Percentiles rank a stretch among this genome's conserved stretches.
Evolutionary conservation across 2,329 filamentous ascomycete species (phyloP).

Genomic region (Shiraia bambusicola): DNA sequence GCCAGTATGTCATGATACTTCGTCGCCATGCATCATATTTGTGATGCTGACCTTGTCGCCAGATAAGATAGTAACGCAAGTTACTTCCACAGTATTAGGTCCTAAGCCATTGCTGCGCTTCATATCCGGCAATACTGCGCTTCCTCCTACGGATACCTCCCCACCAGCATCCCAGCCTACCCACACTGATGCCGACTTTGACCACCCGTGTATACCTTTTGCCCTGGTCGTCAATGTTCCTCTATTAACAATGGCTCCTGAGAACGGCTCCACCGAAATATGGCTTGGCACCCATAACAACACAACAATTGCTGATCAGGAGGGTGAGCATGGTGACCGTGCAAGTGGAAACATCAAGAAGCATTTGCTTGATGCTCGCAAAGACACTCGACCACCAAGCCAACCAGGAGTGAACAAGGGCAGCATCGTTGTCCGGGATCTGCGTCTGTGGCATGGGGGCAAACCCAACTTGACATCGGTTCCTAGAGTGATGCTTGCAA

Average conservation of each 20-base stretch:
- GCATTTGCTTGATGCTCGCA: slow-evolving; percentile 21
- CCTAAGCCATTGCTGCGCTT: slow-evolving; percentile 35
- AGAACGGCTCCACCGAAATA: slow-evolving; percentile 54
- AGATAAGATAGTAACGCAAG: slow-evolving; percentile 59
- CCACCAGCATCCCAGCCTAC: slow-evolving; percentile 37
- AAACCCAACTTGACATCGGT: slow-evolving; percentile 50
- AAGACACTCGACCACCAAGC: slow-evolving; percentile 18
- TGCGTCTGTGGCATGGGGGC: slow-evolving; percentile 54
- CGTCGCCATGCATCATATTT: neutral
- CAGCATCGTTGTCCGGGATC: slow-evolving; percentile 49
- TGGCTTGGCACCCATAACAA: slow-evolving; percentile 52
- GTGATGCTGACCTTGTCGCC: neutral
- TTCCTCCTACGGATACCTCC: slow-evolving; percentile 49
- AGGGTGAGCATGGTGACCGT: slow-evolving; percentile 44
- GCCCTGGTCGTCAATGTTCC: slow-evolving; percentile 52
- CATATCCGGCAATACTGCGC: slow-evolving; percentile 40
- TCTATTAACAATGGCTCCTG: slow-evolving; percentile 48
- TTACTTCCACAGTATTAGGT: slow-evolving; percentile 52
- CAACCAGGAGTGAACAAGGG: slow-evolving; percentile 46
- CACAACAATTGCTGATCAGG: slow-evolving; percentile 39
- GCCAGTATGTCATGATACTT: slow-evolving; percentile 48
- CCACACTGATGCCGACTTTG: slow-evolving; percentile 40
- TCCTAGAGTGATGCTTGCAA: slow-evolving; percentile 50
- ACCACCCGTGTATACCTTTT: slow-evolving; percentile 44
- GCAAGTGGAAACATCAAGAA: slow-evolving; percentile 35